Conservation (phyloP, 345 rosid genomes). For the Gossypium ekmanianum region DNA sequence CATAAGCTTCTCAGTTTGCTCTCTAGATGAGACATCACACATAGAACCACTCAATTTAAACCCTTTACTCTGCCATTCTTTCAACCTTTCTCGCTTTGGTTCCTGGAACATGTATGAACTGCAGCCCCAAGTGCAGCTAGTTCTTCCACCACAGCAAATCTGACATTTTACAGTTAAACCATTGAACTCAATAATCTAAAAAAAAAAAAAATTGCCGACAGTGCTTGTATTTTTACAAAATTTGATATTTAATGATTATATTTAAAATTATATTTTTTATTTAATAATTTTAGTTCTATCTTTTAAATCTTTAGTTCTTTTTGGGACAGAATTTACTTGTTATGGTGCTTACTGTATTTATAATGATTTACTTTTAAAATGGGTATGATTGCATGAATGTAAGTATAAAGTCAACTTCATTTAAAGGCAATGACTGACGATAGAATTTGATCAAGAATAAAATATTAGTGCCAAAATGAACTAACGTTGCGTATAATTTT, state of each 20-base stretch:
- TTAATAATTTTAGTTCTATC: too few relatives aligned
- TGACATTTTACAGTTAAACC: constrained; percentile 3
- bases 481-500: neutral
- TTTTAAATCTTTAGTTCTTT: too few relatives aligned
- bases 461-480: neutral
- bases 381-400: too few relatives aligned
- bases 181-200: neutral
- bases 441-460: too few relatives aligned
- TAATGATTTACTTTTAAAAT: too few relatives aligned
- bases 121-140: constrained; percentile 59
- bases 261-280: too few relatives aligned
- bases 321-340: too few relatives aligned
- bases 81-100: constrained; percentile 47
- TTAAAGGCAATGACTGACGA: neutral
- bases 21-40: constrained; percentile 31
- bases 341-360: too few relatives aligned
- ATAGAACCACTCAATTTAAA: constrained; percentile 48
- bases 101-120: constrained; percentile 68
- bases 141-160: constrained; percentile 66
- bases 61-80: constrained; percentile 44
- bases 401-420: too few relatives aligned
- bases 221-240: too few relatives aligned
- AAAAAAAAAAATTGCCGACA: too few relatives aligned
- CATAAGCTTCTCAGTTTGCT: constrained; percentile 41
- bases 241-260: too few relatives aligned